Evolutionary conservation across 352 stramenopile genomes (phyloP).

Genomic region (Globisporangium perplexum): DNA sequence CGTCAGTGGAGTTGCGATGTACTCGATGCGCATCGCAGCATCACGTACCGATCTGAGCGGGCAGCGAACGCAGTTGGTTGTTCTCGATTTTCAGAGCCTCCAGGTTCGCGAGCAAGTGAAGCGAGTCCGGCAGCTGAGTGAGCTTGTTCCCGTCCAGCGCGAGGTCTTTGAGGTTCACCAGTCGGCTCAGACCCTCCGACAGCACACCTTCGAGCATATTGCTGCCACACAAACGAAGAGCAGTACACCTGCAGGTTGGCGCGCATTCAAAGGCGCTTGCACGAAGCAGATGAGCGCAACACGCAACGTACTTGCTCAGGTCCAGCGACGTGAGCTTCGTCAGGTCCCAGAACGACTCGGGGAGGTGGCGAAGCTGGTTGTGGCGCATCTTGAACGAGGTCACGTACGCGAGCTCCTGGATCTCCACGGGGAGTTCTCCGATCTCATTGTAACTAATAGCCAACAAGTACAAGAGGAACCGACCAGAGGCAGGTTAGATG

Average conservation of each 20-base stretch:
- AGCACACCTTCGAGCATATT: slow-evolving; percentile 52
- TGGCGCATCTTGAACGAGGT: slow-evolving; percentile 69
- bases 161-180: slow-evolving; percentile 60
- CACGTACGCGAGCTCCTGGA: slow-evolving; percentile 43
- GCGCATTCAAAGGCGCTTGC: too few relatives aligned
- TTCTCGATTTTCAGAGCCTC: slow-evolving; percentile 60
- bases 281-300: too few relatives aligned
- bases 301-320: slow-evolving; percentile 62
- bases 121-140: slow-evolving; percentile 39
- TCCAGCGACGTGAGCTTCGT: slow-evolving; percentile 58
- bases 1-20: background rate
- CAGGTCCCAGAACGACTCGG: slow-evolving; percentile 50
- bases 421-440: slow-evolving; percentile 32
- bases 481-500: background rate
- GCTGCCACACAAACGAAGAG: slow-evolving; percentile 20
- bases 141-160: slow-evolving; percentile 65
- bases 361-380: slow-evolving; percentile 49
- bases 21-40: background rate
- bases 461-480: too few relatives aligned
- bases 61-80: slow-evolving; percentile 48
- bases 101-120: slow-evolving; percentile 35
- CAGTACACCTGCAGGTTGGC: too few relatives aligned
- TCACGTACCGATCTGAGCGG: slow-evolving; percentile 38
- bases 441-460: slow-evolving; percentile 71
- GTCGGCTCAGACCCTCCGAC: slow-evolving; percentile 33